phyloP scores from a whole-genome alignment of 495 filamentous ascomycete species.

The Thermochaetoides thermophila region DNA sequence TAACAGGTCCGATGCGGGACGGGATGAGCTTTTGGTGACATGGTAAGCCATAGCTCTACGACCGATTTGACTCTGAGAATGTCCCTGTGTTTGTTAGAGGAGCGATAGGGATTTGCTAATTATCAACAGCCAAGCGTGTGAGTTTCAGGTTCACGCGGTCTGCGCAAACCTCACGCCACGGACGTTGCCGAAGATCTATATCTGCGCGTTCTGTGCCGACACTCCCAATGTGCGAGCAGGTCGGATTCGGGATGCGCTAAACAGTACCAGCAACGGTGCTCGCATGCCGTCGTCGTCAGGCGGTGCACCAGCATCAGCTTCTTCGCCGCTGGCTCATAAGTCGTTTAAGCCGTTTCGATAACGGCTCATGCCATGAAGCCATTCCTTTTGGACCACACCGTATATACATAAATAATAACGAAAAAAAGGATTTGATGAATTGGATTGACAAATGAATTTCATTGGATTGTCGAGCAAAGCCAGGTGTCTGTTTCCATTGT shows the following conservation, averaged over 20 bases:
- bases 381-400: too few relatives aligned
- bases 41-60: too few relatives aligned
- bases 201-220: slow-evolving; percentile 67
- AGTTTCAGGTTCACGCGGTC: slow-evolving; percentile 67
- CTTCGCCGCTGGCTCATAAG: slow-evolving; percentile 41
- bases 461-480: too few relatives aligned
- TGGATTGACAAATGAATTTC: too few relatives aligned
- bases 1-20: slow-evolving; percentile 31
- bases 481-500: too few relatives aligned
- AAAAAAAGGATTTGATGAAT: too few relatives aligned
- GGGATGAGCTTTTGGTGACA: slow-evolving; percentile 67
- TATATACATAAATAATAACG: too few relatives aligned
- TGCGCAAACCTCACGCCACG: slow-evolving; percentile 60
- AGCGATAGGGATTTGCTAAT: too few relatives aligned
- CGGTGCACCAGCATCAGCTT: slow-evolving; percentile 13
- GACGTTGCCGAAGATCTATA: slow-evolving; percentile 55
- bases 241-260: slow-evolving; percentile 47
- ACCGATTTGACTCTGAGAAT: too few relatives aligned
- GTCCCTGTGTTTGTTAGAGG: too few relatives aligned
- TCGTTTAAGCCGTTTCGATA: slow-evolving; percentile 42
- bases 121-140: slow-evolving; percentile 61
- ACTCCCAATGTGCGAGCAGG: slow-evolving; percentile 55
- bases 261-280: too few relatives aligned
- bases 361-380: slow-evolving; percentile 2
- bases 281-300: slow-evolving; percentile 19